Evolutionary conservation across 2,329 filamentous ascomycete species (phyloP), one percentile per base, ranked within the genome.

Genomic region (Setomelanomma holmii): DNA sequence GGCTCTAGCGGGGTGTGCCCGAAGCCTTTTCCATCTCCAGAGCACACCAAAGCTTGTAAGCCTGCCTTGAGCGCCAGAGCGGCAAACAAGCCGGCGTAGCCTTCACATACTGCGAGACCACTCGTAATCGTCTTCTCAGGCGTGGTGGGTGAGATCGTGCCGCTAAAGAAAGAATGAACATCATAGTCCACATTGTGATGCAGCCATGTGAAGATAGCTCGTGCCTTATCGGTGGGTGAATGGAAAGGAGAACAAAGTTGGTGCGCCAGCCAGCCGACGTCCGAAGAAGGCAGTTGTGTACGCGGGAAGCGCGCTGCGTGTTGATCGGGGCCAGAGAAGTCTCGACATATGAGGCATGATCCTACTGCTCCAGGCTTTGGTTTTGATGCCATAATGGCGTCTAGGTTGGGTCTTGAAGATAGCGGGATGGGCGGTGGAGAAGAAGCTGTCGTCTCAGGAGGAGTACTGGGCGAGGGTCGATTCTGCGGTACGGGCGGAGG

Each of bases 171-270:
- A 20, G 87, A 84, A 21, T 85, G 82, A 0, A 86, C 86, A 70
- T 98, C 91, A 72, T 98, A 99, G 40, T 82, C 82, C 51, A 99
- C 87, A 65, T 98, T 98, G 75, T 98, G 88, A 75, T 98, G 93
- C 35, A 93, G 86, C 95, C 95, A 99, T 1, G 90, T 91, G 71
- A 98, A 98, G 53, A 99, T 90, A 2, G 87, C 91, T 22, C 95
- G 84, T 2, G 95, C 93, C 77, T 97, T 97, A 74, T 98, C 93
- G 0, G 93, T 96, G 1, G 80, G 78, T 0, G 91, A 96, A 1
- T 86, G 76, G 68, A 98, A 97, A 0, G 89, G 89, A 4, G 82
- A 80, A 51, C 91, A 96, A 17, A 98, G 83, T 45, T 89, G 85
- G 45, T 85, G 83, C 0, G 93, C 92, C 20, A 99, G 82, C 78